Evolutionary conservation across 768 basidiomycete genomes (phyloP).

Genomic region (Melanogaster broomeanus): DNA sequence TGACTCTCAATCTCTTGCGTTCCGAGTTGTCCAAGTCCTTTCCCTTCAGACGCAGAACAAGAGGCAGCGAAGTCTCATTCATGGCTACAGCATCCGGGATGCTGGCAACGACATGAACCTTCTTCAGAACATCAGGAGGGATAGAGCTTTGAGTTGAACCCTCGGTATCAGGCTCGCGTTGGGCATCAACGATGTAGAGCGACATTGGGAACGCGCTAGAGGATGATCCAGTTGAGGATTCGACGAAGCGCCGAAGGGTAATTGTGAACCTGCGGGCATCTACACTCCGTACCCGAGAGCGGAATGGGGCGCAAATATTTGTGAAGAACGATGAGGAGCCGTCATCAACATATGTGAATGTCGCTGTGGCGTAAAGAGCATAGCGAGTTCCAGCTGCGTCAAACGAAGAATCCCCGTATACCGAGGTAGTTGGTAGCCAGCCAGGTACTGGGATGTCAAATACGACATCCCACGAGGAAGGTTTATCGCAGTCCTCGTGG

Average conservation of each 20-base stretch:
- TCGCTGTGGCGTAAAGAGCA: conserved; percentile 65
- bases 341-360: conserved; percentile 51
- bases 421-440: conserved; percentile 75
- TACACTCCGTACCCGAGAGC: conserved; percentile 42
- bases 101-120: conserved; percentile 64
- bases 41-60: conserved; percentile 62
- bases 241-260: conserved; percentile 53
- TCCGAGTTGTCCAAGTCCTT: conserved; percentile 48
- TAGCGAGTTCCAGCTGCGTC: conserved; percentile 63
- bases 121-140: conserved; percentile 55
- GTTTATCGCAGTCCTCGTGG: conserved; percentile 53
- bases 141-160: conserved; percentile 33
- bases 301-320: conserved; percentile 58
- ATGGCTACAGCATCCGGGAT: conserved; percentile 57
- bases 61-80: conserved; percentile 47
- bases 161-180: conserved; percentile 19
- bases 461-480: conserved; percentile 69
- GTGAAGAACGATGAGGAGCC: conserved; percentile 44
- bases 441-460: conserved; percentile 88
- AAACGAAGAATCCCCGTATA: conserved; percentile 42
- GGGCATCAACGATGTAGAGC: conserved; percentile 47
- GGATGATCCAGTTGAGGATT: conserved; percentile 38
- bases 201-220: conserved; percentile 31
- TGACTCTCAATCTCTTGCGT: conserved; percentile 56
- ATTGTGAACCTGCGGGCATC: conserved; percentile 45